Percentiles rank a stretch among this genome's conserved stretches.
Conservation (phyloP, 2,329 filamentous ascomycete species). For the Colletotrichum musicola region DNA sequence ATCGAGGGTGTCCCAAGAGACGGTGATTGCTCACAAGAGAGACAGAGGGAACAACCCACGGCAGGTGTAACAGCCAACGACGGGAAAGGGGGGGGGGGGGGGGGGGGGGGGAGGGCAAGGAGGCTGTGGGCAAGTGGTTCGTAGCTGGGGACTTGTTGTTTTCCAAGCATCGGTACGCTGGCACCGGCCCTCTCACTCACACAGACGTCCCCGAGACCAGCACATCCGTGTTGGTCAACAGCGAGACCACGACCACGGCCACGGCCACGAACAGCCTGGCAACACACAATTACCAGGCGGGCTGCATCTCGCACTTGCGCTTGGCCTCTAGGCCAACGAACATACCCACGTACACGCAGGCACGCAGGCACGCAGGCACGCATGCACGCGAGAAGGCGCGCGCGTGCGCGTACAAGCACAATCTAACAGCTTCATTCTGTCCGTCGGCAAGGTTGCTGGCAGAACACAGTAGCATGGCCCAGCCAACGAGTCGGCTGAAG, state of each 20-base stretch:
- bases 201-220: constrained; percentile 7
- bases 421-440: not conserved
- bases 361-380: not conserved
- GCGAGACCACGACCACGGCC: constrained; percentile 2
- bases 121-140: constrained; percentile 14
- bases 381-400: constrained; percentile 10
- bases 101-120: no score
- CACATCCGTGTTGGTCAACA: constrained; percentile 1
- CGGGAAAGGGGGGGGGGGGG: constrained; percentile 27
- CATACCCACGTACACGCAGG: constrained; percentile 1
- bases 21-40: constrained; percentile 4
- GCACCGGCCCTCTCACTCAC: constrained; percentile 26
- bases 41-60: constrained; percentile 18
- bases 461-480: constrained; percentile 18
- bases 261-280: not conserved
- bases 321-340: constrained; percentile 21
- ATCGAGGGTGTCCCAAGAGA: constrained; percentile 7
- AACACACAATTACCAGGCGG: not conserved
- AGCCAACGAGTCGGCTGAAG: constrained; percentile 25
- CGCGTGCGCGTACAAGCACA: constrained; percentile 15
- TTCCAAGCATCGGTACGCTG: constrained; percentile 25
- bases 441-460: constrained; percentile 17
- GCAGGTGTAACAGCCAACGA: constrained; percentile 26
- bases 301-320: constrained; percentile 13
- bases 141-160: constrained; percentile 29